phyloP scores from a whole-genome alignment of 805 yeast genomes.

The Diddensiella caesifluorescens region DNA sequence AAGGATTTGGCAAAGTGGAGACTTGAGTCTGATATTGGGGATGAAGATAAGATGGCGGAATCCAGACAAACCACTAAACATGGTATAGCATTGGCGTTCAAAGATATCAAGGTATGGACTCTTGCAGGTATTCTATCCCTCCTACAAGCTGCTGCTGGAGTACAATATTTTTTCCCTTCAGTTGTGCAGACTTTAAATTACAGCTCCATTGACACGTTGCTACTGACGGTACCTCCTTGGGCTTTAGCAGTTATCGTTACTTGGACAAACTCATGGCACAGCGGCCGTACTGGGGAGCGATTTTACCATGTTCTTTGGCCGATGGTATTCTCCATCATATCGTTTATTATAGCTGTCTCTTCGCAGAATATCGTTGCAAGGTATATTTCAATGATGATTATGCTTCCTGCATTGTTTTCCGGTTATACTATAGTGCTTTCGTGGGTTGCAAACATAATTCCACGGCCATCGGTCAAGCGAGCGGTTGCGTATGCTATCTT shows the following conservation, averaged over 20 bases:
- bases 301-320: slow-evolving; percentile 46
- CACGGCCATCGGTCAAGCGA: slow-evolving; percentile 54
- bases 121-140: slow-evolving; percentile 18
- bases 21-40: slow-evolving; percentile 17
- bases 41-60: slow-evolving; percentile 3
- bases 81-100: slow-evolving; percentile 17
- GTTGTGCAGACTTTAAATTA: slow-evolving; percentile 54
- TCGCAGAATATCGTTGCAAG: slow-evolving; percentile 52
- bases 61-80: neutral
- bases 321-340: slow-evolving; percentile 35
- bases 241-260: slow-evolving; percentile 47
- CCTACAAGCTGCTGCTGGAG: slow-evolving; percentile 53
- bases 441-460: slow-evolving; percentile 52
- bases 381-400: slow-evolving; percentile 50
- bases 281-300: slow-evolving; percentile 52
- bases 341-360: slow-evolving; percentile 16
- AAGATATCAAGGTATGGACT: slow-evolving; percentile 23
- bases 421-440: slow-evolving; percentile 48
- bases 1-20: slow-evolving; percentile 22
- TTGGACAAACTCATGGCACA: slow-evolving; percentile 49
- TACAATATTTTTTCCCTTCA: slow-evolving; percentile 56
- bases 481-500: slow-evolving; percentile 52
- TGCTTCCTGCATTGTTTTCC: slow-evolving; percentile 52
- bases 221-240: slow-evolving; percentile 58
- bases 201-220: slow-evolving; percentile 44